Base-by-base conservation (phyloP, 2,329 filamentous ascomycete species). In the Fusarium devonianum region DNA sequence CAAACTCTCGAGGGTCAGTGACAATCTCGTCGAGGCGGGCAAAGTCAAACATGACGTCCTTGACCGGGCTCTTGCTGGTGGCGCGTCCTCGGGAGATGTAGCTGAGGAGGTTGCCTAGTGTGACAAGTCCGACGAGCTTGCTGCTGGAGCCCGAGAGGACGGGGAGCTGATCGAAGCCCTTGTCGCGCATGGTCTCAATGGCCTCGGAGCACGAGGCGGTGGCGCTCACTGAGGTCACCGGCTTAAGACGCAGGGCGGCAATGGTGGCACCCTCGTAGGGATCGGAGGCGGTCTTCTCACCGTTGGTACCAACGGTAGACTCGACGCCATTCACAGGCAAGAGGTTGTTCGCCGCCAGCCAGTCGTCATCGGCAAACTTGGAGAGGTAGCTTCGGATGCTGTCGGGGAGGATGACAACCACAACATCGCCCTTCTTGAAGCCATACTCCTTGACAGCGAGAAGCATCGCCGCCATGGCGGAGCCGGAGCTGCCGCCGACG, bases 361-460 rank as follows among this genome's bases (percentile, higher is more conserved):
- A 99, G 78, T 97, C 94, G 69, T 99, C 95, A 70, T 99, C 94
- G 60, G 92, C 92, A 70, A 99, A 99, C 83, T 99, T 99, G 77
- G 89, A 93, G 18, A 99, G 85, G 73, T 99, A 99, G 74, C 91
- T 97, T 67, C 94, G 84, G 69, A 99, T 97, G 76, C 92, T 96
- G 73, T 99, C 94, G 1, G 94, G 95, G 13, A 97, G 79, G 42
- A 99, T 78, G 19, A 97, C 92, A 19, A 99, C 94, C 0, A 97
- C 85, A 2, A 92, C 85, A 67, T 99, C 92, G 48, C 89, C 89
- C 70, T 92, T 89, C 56, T 84, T 83, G 58, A 96, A 81, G n/a
- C 82, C 78, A 43, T 89, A 77, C 36, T 96, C 92, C 71, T 88
- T 86, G 42, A 88, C 83, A 1, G 90, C 92, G 62, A 85, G 83